phyloP scores from a whole-genome alignment of 441 rosid genomes.

The Cnidoscolus chayamansa region DNA sequence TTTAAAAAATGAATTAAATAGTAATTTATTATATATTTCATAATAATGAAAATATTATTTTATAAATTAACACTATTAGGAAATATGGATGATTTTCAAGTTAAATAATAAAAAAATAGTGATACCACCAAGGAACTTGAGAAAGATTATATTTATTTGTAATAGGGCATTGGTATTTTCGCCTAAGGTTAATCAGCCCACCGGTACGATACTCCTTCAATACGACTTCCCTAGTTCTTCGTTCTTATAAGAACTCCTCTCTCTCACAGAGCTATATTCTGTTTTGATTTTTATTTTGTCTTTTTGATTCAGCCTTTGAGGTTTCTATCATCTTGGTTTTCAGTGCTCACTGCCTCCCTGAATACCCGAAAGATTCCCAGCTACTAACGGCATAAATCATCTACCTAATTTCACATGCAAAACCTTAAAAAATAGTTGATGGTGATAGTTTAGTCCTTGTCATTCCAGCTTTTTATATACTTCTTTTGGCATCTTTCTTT shows the following conservation, averaged over 20 bases:
- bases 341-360: constrained; percentile 25
- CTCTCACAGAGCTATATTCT: constrained; percentile 9
- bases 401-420: constrained; percentile 17
- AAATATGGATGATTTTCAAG: too few species aligned
- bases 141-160: too few species aligned
- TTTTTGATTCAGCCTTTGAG: background rate
- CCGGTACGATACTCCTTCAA: too few species aligned
- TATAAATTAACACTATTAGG: too few species aligned
- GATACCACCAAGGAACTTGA: too few species aligned
- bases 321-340: constrained; percentile 17
- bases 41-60: too few species aligned
- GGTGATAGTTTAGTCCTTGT: constrained; percentile 64
- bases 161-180: too few species aligned
- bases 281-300: background rate
- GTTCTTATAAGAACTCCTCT: background rate
- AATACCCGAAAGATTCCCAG: constrained; percentile 24
- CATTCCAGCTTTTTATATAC: constrained; percentile 34
- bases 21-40: too few species aligned
- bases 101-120: too few species aligned
- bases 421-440: constrained; percentile 39
- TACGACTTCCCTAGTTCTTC: background rate
- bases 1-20: too few species aligned
- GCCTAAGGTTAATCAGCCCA: too few species aligned
- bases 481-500: constrained; percentile 30
- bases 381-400: constrained; percentile 33